Evolutionary conservation across 208 protist genomes (phyloP).

Genomic region (Trypanosoma conorhini): DNA sequence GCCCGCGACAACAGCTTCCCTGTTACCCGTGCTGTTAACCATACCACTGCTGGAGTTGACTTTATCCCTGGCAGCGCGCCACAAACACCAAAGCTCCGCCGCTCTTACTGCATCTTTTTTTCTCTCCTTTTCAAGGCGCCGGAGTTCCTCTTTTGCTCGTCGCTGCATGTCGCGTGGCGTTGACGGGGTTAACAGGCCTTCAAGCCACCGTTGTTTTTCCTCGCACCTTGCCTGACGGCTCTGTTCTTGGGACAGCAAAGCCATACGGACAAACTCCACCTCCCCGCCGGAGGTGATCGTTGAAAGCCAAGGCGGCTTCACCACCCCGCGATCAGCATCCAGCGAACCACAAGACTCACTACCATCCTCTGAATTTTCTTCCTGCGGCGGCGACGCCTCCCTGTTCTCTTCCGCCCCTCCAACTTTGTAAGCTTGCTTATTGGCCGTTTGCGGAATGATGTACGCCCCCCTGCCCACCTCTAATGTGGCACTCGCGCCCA

Average conservation of each 20-base stretch:
- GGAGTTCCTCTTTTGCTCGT: neutral
- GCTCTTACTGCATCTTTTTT: neutral
- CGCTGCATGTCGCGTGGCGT: neutral
- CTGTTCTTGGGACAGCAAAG: constrained; percentile 8
- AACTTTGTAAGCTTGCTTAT: neutral
- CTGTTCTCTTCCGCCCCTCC: neutral
- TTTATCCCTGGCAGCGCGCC: neutral
- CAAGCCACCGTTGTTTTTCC: constrained; percentile 17
- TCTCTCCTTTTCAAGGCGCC: neutral
- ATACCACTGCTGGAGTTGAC: neutral
- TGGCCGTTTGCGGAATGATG: constrained; percentile 4
- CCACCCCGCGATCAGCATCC: neutral
- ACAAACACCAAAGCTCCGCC: neutral
- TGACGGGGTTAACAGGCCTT: neutral
- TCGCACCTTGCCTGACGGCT: neutral
- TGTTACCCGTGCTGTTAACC: neutral
- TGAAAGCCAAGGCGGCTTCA: neutral
- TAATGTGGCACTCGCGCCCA: neutral
- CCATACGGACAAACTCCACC: constrained; percentile 25
- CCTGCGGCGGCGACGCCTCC: neutral
- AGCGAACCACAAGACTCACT: neutral
- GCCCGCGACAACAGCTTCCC: neutral
- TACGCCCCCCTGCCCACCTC: constrained; percentile 23
- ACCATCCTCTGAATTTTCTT: neutral
- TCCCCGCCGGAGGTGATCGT: constrained; percentile 1